Evolutionary conservation across 1,139 yeast species (phyloP), one percentile per base, ranked within the genome.

Genomic region (Yamadazyma diddensiae): DNA sequence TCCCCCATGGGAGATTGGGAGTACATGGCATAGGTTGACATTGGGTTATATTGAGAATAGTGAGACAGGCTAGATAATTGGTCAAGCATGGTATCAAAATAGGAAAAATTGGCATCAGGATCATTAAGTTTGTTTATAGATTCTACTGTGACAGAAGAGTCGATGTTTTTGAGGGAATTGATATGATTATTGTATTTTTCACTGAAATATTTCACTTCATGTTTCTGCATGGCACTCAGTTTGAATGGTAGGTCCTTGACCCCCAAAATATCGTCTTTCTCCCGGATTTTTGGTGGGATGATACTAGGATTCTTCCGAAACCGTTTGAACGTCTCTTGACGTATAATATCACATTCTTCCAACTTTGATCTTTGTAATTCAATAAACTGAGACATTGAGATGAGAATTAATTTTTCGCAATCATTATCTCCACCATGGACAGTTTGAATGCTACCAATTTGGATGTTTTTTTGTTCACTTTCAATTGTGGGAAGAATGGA

Each of bases 191-290:
- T 52, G 46, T 77, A 79, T 38, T 74, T 70, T 6, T 69, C 63
- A 3, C 74, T 47, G 30, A 90, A 73, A 29, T 55, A 47, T 12
- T 65, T 61, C 3, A 86, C 65, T 52, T 90, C 97, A 53, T 82
- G 85, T 45, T 81, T 79, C 44, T 84, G 94, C 11, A 37, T 44
- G 9, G 77, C 47, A 1, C 71, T 65, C 41, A 72, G 78, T 38
- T 69, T 60, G 26, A 51, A 46, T 35, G 70, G 57, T 37, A 61
- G 67, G 41, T 43, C 50, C 36, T 45, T 42, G 10, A 31, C 22
- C 9, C 37, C 20, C 22, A 45, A 37, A 17, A 45, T 34, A 33
- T 45, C 49, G 29, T 37, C 37, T 17, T 37, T 31, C 26, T 41
- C 24, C 30, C 45, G 15, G 18, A 35, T 30, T 18, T 24, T 24